These are phyloP conservation scores for Delphinella strobiligena DNA, from an alignment of 2,329 filamentous ascomycete species.

Conservation along the genomic window DNA sequence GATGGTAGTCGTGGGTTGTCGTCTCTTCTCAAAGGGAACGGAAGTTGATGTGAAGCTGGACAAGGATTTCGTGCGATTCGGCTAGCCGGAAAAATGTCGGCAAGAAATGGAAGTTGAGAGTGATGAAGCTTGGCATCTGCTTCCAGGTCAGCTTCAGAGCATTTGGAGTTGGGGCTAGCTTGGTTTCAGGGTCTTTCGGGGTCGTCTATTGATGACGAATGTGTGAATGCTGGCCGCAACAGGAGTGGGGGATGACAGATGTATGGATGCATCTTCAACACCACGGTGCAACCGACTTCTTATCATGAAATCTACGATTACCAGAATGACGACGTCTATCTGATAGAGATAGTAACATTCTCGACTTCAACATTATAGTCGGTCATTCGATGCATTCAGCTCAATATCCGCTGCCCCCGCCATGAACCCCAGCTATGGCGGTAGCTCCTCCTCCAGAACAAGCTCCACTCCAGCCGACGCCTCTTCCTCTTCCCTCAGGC, in stretches of 20 bases:
- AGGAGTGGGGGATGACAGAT: too few species aligned
- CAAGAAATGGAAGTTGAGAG: not conserved
- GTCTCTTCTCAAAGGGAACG: not conserved
- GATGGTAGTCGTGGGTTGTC: slow-evolving; percentile 5
- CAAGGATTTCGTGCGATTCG: not conserved
- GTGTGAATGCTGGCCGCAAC: not conserved
- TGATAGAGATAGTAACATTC: too few species aligned
- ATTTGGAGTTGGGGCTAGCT: too few species aligned
- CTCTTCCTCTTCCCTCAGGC: slow-evolving; percentile 33
- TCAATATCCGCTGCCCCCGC: too few species aligned
- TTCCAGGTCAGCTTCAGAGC: too few species aligned
- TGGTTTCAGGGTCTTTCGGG: not conserved
- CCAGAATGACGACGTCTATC: too few species aligned
- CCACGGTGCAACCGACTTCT: too few species aligned
- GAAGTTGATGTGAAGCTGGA: not conserved
- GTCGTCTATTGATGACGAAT: not conserved
- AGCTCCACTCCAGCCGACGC: slow-evolving; percentile 22
- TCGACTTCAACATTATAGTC: too few species aligned
- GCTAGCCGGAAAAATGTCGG: not conserved
- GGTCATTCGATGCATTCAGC: too few species aligned
- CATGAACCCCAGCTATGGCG: slow-evolving; percentile 2
- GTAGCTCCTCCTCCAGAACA: slow-evolving; percentile 17
- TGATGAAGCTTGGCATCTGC: not conserved
- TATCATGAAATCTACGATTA: too few species aligned
- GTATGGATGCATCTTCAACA: too few species aligned